Base-by-base conservation (phyloP, 495 filamentous ascomycete species). In the Aspergillus sparsus region DNA sequence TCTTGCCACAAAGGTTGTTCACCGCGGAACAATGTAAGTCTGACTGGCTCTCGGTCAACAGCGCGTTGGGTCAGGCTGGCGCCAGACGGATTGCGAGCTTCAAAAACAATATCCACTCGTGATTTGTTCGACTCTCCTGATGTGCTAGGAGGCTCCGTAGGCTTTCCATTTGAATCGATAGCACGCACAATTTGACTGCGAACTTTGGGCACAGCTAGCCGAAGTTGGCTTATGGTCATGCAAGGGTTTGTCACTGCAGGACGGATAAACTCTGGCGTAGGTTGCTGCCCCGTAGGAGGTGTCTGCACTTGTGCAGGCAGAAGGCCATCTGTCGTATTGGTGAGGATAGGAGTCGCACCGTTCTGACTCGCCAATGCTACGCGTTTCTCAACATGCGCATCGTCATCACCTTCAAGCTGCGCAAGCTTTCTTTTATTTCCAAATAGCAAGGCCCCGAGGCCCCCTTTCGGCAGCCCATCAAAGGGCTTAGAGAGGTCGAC, bases 401-500 rank as follows among this genome's bases (percentile, higher is more conserved):
- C 90, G 49, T 89, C 85, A 11, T 83, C 84, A n/a, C 80, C 84
- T 60, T 87, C 85, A 0, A 87, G 66, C 4, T 82, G 80, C 13
- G 86, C 83, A 15, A 87, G 80, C 66, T 93, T 96, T 18, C 94
- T 85, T 72, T 97, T 99, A 68, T 96, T 98, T 2, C 95, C 94
- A 18, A 98, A 80, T 0, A 99, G 76, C 71, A 99, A 81, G 13
- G 89, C 79, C 6, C 89, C 84, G 42, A 99, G 78, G 0, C 94
- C 94, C 34, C 95, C 95, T 68, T 90, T 90, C 0, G 94, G 94
- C 41, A 97, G 76, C 10, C 94, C 93, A 70, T 98, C 94, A 62
- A 89, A 97, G 1, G 94, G 95, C 67, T 94, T 96, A 31, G 92
- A 94, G 3, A 98, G 80, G 67, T 99, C 94, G 13, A 99, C 78